These are phyloP conservation scores for Aspergillus sp. DNA, from an alignment of 2,329 filamentous ascomycete genomes.

Conservation along the genomic window DNA sequence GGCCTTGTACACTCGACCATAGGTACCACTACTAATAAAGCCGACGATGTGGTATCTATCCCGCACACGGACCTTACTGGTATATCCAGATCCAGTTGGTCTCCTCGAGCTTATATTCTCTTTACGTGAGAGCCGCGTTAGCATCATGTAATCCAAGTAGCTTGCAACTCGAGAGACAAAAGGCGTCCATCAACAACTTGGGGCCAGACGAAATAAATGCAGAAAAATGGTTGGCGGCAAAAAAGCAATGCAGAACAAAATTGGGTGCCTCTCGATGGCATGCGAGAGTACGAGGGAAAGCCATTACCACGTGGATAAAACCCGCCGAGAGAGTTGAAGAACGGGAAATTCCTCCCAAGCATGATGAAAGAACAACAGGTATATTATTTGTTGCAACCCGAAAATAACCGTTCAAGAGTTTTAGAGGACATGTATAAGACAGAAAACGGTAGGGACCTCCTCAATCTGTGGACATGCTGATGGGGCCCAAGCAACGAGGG, in stretches of 20 bases:
- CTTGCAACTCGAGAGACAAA: background rate
- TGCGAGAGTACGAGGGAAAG: constrained; percentile 25
- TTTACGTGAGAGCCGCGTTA: constrained; percentile 32
- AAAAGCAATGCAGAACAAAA: constrained; percentile 24
- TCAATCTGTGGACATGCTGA: constrained; percentile 19
- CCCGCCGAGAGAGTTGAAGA: constrained; percentile 41
- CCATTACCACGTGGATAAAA: constrained; percentile 49
- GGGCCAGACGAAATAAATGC: background rate
- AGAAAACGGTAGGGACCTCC: constrained; percentile 1
- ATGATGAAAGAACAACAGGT: constrained; percentile 34
- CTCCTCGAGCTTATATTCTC: constrained; percentile 44
- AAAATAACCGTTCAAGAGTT: constrained; percentile 9
- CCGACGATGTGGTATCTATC: constrained; percentile 96
- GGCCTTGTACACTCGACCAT: constrained; percentile 97
- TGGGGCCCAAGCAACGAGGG: constrained; percentile 16
- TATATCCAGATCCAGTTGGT: constrained; percentile 57
- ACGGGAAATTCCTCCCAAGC: constrained; percentile 47
- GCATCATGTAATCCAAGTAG: constrained; percentile 19
- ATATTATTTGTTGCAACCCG: constrained; percentile 17
- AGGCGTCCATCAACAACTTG: background rate
- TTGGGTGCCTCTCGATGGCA: constrained; percentile 21
- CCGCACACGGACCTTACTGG: constrained; percentile 80
- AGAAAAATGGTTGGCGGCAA: background rate
- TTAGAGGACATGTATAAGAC: constrained; percentile 12
- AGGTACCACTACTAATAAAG: constrained; percentile 97